Evolutionary conservation across 805 yeast genomes (phyloP).

Genomic region (Groenewaldozyma salmanticensis): DNA sequence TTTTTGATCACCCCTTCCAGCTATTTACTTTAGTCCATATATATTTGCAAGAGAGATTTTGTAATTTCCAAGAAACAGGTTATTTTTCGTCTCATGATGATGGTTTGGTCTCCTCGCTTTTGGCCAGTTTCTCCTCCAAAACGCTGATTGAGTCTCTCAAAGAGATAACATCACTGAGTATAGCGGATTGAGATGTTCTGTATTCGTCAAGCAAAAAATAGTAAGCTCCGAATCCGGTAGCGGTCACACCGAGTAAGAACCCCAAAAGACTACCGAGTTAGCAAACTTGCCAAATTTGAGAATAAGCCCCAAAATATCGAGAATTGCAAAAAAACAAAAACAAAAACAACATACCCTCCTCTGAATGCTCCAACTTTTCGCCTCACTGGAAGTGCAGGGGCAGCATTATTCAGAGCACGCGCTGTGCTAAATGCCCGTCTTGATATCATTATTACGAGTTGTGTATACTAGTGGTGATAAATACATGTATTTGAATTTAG

Average conservation of each 20-base stretch:
- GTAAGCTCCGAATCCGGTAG: slow-evolving; percentile 69
- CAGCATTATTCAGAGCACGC: slow-evolving; percentile 3
- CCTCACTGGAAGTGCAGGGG: slow-evolving; percentile 8
- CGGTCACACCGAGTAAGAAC: slow-evolving; percentile 64
- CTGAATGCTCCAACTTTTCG: slow-evolving; percentile 33
- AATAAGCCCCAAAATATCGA: background rate
- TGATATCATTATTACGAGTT: background rate
- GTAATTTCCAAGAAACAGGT: too few species aligned
- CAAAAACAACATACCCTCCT: slow-evolving; percentile 28
- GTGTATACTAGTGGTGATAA: slow-evolving; percentile 2
- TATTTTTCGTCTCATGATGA: too few species aligned
- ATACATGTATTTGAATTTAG: background rate
- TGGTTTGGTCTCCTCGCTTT: too few species aligned
- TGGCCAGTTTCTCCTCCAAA: slow-evolving; percentile 53
- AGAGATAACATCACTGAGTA: slow-evolving; percentile 63
- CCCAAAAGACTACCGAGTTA: slow-evolving; percentile 44
- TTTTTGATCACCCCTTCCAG: too few species aligned
- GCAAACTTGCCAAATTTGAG: background rate
- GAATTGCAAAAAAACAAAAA: background rate
- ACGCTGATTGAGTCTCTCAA: slow-evolving; percentile 58
- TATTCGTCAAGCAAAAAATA: slow-evolving; percentile 71
- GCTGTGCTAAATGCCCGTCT: slow-evolving; percentile 3
- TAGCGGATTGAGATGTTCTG: slow-evolving; percentile 59
- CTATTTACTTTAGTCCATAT: too few species aligned
- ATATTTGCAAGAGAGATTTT: too few species aligned